Evolutionary conservation across 192 early-diverging fungal genomes (phyloP), one percentile per base, ranked within the genome.

Genomic region (Dimargaris cristalligena): DNA sequence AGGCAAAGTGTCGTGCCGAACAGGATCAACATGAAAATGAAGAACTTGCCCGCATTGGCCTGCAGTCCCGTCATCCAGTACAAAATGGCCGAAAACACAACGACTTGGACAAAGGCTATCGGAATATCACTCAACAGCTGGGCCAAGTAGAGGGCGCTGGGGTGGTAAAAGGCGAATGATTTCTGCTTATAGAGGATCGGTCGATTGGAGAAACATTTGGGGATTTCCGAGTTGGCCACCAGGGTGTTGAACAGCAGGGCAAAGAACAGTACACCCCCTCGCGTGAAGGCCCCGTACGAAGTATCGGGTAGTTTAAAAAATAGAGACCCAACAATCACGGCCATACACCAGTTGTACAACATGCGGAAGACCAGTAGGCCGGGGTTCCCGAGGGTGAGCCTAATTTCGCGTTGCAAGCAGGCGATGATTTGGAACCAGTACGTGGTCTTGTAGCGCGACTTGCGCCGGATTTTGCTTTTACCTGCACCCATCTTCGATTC

Each of bases 141-240:
- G 2, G 79, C 67, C 41, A 82, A 52, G 44, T 73, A 78, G 60
- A 68, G 73, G 4, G 81, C 74, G 22, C 76, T 70, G 16, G 83
- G 79, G 2, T 77, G 77, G 60, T 82, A 83, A 59, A 88, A 64
- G 58, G 83, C 79, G 65, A 81, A 84, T 8, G 75, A 71, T 56
- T 83, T 84, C 67, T 91, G 89, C 65, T 91, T 91, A 68, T 83
- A 78, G 32, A 84, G 65, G 48, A 91, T 77, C 20, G 80, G 74
- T 41, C 87, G 83, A 26, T 85, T 86, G 44, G 75, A 72, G 62
- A 91, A 74, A 55, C 81, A 77, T 57, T 74, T 72, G 44, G 86
- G 81, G 35, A 89, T 67, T 58, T 84, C 79, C n/a, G 83, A 72
- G 58, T 88, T 75, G 22, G 83, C 80, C n/a, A 81, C 74, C 45